Evolutionary conservation across 129 eudicot genomes (phyloP).

Genomic region (Chrysanthemum seticuspe): DNA sequence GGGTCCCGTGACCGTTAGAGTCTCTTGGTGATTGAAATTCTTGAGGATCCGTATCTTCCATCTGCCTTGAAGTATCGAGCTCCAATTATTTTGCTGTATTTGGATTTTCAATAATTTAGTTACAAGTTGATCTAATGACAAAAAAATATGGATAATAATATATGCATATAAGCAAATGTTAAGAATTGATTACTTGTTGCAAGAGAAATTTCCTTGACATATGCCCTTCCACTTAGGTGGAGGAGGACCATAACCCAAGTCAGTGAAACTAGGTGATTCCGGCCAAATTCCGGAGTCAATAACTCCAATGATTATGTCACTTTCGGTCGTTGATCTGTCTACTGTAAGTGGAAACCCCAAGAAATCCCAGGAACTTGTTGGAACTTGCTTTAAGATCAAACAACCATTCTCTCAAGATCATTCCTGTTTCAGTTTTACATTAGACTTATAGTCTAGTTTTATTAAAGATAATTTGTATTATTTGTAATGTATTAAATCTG

Average conservation of each 20-base stretch:
- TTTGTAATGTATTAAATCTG: no score
- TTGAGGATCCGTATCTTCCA: not conserved
- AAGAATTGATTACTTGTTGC: no score
- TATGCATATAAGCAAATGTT: not conserved
- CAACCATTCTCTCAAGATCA: no score
- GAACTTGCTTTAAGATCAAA: no score
- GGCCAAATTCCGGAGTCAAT: constrained; percentile 6
- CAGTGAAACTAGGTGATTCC: not conserved
- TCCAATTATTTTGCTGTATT: constrained; percentile 12
- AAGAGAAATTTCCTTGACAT: no score
- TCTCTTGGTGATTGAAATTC: constrained; percentile 2
- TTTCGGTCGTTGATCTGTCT: constrained; percentile 13
- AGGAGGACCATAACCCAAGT: no score
- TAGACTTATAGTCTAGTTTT: no score
- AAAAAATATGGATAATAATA: no score
- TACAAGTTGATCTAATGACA: no score
- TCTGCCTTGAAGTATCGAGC: constrained; percentile 4
- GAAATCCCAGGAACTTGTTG: not conserved
- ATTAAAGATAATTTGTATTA: no score
- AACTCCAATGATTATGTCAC: constrained; percentile 14
- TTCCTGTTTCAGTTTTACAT: no score
- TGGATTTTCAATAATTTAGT: not conserved
- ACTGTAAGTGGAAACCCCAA: constrained; percentile 2
- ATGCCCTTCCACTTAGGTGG: no score
- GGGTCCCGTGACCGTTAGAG: constrained; percentile 10